Evolutionary conservation across 2,329 filamentous ascomycete species (phyloP).

Genomic region (Hymenoscyphus fructigenus): DNA sequence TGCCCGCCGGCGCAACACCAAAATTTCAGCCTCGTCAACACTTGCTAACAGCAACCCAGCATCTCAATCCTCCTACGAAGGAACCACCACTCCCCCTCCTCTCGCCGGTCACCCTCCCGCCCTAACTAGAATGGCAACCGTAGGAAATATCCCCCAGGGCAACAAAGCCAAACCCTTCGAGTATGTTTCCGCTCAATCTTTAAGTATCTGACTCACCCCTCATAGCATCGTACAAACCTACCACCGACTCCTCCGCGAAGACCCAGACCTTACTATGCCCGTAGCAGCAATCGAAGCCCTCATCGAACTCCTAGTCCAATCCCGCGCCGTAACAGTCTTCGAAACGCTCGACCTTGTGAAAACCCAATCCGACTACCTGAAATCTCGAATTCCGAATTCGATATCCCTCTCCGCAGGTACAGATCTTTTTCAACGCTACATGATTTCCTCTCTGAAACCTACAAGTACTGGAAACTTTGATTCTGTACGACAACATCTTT

Average conservation of each 20-base stretch:
- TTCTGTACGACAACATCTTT: constrained; percentile 75
- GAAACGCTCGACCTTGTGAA: constrained; percentile 88
- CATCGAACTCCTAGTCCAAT: constrained; percentile 79
- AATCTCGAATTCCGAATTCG: constrained; percentile 77
- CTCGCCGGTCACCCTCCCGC: constrained; percentile 31
- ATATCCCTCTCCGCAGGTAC: constrained; percentile 92
- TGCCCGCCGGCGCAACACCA: constrained; percentile 5
- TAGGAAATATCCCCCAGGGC: constrained; percentile 29
- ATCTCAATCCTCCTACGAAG: constrained; percentile 28
- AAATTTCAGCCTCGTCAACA: constrained; percentile 16
- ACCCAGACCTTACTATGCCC: constrained; percentile 89
- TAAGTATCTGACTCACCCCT: constrained; percentile 29
- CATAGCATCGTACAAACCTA: constrained; percentile 62
- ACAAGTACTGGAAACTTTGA: constrained; percentile 68
- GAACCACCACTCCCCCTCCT: constrained; percentile 34
- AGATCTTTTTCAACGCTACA: constrained; percentile 91
- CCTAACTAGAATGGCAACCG: constrained; percentile 33
- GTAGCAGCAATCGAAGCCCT: constrained; percentile 92
- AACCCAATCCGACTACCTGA: constrained; percentile 73
- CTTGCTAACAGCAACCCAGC: constrained; percentile 18
- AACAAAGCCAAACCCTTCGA: constrained; percentile 31
- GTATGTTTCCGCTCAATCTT: constrained; percentile 20
- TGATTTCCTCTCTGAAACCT: constrained; percentile 66
- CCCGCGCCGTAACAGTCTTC: constrained; percentile 80
- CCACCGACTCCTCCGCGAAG: constrained; percentile 60